phyloP scores from a whole-genome alignment of 2,329 filamentous ascomycete genomes.

The Epichloe baconii region DNA sequence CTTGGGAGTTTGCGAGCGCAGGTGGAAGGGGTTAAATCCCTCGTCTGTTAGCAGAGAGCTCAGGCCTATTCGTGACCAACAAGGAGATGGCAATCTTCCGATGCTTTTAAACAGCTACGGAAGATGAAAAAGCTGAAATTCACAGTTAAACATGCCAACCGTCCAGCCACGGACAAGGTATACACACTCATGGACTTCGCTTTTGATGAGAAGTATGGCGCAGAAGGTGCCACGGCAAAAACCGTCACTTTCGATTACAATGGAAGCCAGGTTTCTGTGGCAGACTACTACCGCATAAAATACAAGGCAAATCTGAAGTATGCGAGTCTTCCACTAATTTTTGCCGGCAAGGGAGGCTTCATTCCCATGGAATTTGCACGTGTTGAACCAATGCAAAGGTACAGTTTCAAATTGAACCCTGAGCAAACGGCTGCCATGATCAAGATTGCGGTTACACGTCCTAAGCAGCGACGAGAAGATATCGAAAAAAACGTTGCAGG shows the following conservation, averaged over 20 bases:
- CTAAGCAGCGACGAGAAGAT: constrained; percentile 49
- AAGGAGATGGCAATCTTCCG: constrained; percentile 25
- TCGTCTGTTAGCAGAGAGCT: constrained; percentile 18
- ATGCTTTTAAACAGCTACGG: constrained; percentile 41
- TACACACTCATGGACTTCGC: constrained; percentile 41
- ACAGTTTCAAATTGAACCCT: constrained; percentile 47
- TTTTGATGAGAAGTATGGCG: constrained; percentile 30
- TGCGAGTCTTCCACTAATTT: constrained; percentile 41
- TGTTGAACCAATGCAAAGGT: constrained; percentile 42
- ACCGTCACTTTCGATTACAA: constrained; percentile 43
- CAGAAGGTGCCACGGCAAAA: constrained; percentile 34
- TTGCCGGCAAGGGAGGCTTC: constrained; percentile 37
- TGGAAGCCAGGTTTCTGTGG: constrained; percentile 31
- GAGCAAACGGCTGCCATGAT: constrained; percentile 76
- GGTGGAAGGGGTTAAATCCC: constrained; percentile 14
- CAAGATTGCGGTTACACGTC: constrained; percentile 76
- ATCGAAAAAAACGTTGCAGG: constrained; percentile 46
- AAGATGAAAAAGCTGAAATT: constrained; percentile 44
- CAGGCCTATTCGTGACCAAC: constrained; percentile 19
- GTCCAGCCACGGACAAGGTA: constrained; percentile 29
- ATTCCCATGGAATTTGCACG: constrained; percentile 51
- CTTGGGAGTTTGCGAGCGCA: constrained; percentile 17
- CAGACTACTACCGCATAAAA: constrained; percentile 40
- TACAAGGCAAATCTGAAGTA: constrained; percentile 38
- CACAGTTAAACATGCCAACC: constrained; percentile 36